Evolutionary conservation across 257 asterid species (phyloP).

Genomic region (Plantago major): DNA sequence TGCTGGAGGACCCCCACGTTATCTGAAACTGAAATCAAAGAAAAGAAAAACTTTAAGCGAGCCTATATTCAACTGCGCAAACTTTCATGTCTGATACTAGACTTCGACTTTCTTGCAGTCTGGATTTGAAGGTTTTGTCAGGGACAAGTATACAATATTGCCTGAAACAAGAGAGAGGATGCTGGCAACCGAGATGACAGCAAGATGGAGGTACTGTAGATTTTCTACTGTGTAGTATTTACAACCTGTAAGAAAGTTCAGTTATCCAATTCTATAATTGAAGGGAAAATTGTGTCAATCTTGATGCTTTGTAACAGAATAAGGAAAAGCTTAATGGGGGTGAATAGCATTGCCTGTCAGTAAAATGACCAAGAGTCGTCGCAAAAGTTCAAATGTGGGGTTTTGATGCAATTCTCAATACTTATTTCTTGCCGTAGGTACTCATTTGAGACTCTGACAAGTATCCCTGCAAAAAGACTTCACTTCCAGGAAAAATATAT

Average conservation of each 20-base stretch:
- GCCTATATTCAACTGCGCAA: constrained; percentile 12
- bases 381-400: too few species aligned
- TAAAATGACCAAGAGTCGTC: too few species aligned
- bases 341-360: too few species aligned
- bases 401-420: background rate
- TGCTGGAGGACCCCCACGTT: too few species aligned
- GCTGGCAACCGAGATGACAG: constrained; percentile 90
- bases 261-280: background rate
- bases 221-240: background rate
- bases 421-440: constrained; percentile 48
- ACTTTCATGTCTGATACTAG: constrained; percentile 21
- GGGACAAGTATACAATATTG: constrained; percentile 80
- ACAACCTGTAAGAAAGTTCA: constrained; percentile 8
- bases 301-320: too few species aligned
- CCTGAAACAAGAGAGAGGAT: constrained; percentile 94
- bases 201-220: constrained; percentile 70
- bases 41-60: background rate
- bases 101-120: constrained; percentile 49
- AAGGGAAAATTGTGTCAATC: too few species aligned
- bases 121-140: constrained; percentile 91
- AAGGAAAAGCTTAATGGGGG: too few species aligned
- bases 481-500: constrained; percentile 56
- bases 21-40: too few species aligned
- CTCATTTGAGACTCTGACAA: constrained; percentile 48
- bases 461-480: constrained; percentile 49